phyloP scores from a whole-genome alignment of 164 flowering plant genomes.

The Vitis rupestris region DNA sequence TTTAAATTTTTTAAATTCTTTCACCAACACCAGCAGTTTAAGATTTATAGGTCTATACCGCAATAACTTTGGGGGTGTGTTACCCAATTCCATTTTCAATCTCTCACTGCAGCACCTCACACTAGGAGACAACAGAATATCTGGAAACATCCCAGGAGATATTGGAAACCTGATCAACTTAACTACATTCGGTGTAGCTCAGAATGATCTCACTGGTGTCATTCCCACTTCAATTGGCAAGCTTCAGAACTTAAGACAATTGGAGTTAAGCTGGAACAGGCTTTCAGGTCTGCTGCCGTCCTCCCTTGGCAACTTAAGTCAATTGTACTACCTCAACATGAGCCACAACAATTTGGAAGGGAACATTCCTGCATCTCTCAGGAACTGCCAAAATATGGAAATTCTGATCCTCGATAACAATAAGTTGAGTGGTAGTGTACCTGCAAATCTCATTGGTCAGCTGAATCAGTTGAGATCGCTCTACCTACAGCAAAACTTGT shows the following conservation, averaged over 20 bases:
- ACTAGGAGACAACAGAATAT: conserved; percentile 2
- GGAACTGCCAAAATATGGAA: conserved; percentile 7
- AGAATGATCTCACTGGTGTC: conserved; percentile 20
- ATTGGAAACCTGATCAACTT: conserved; percentile 29
- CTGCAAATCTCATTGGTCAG: conserved; percentile 10
- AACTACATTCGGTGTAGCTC: not conserved
- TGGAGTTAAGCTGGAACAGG: conserved; percentile 11
- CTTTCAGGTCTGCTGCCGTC: conserved; percentile 28
- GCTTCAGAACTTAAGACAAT: conserved; percentile 8
- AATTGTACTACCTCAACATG: conserved; percentile 22
- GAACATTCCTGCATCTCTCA: conserved; percentile 22
- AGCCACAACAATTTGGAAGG: conserved; percentile 25
- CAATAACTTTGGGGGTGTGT: conserved; percentile 22
- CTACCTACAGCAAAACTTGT: conserved; percentile 19
- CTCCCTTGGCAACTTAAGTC: conserved; percentile 25
- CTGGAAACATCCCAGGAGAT: conserved; percentile 12
- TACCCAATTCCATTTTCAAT: conserved; percentile 24
- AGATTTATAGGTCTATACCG: not conserved
- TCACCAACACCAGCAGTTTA: conserved; percentile 26
- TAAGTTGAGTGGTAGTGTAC: conserved; percentile 21
- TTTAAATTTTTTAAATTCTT: conserved; percentile 18
- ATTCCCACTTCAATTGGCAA: conserved; percentile 23
- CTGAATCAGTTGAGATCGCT: not conserved
- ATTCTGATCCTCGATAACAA: conserved; percentile 9
- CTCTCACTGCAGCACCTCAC: conserved; percentile 11